Percentiles rank a stretch among this genome's conserved stretches.
Conservation (phyloP, 805 yeast genomes). For the Myxozyma melibiosi region DNA sequence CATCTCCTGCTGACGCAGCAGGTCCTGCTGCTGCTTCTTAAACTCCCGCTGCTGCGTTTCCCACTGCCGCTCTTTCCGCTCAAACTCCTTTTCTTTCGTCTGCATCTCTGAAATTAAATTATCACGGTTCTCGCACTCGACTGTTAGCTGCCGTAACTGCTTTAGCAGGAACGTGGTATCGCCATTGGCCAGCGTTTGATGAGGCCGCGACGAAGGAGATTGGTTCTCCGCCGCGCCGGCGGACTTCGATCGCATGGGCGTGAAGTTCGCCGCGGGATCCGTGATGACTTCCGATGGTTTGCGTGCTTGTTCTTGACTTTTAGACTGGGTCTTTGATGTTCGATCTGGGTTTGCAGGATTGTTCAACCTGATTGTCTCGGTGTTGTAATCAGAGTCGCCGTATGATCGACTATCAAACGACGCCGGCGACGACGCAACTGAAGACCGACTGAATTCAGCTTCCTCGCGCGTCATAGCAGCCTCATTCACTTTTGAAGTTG, state of each 20-base stretch:
- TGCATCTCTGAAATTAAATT: constrained; percentile 6
- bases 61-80: neutral
- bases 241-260: neutral
- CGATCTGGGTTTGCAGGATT: no score
- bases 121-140: constrained; percentile 25
- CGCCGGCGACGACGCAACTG: no score
- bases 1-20: constrained; percentile 1
- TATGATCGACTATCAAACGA: no score
- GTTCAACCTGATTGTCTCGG: no score
- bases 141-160: constrained; percentile 19
- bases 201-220: no score
- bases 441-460: no score
- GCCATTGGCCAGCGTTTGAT: neutral
- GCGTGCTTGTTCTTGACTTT: no score
- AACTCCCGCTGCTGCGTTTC: neutral
- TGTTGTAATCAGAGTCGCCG: no score
- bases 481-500: no score
- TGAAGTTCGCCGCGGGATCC: neutral
- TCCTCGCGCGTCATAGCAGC: no score
- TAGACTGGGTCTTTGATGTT: no score
- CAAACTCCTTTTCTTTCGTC: neutral
- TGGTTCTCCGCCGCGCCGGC: neutral
- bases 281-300: no score
- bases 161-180: constrained; percentile 20
- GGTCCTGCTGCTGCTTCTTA: neutral